A percentile compares a stretch with the other conserved stretches of the same genome.
Evolutionary conservation across 2,329 filamentous ascomycete genomes (phyloP).

Genomic region (Cyphellophora attinorum): DNA sequence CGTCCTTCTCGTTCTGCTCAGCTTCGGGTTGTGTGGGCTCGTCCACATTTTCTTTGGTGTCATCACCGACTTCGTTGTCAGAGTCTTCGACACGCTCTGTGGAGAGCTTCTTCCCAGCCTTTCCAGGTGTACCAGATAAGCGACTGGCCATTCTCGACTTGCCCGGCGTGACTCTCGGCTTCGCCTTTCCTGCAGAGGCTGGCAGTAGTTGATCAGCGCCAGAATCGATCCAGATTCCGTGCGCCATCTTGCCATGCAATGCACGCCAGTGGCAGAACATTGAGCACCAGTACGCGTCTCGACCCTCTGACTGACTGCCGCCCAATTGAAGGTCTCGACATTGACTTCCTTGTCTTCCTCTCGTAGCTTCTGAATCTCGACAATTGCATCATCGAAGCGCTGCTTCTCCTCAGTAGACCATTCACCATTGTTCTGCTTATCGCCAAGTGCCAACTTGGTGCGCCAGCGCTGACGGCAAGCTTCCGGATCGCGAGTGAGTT

Average conservation of each 20-base stretch:
- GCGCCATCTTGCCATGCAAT: constrained; percentile 10
- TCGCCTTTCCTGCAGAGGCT: constrained; percentile 10
- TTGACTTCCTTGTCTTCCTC: background rate
- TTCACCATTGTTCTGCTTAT: constrained; percentile 24
- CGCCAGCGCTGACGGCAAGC: constrained; percentile 34
- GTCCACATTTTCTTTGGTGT: background rate
- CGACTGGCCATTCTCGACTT: constrained; percentile 2
- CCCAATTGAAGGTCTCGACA: constrained; percentile 10
- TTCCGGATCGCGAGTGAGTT: constrained; percentile 29
- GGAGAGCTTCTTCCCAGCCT: constrained; percentile 2
- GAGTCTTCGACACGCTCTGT: constrained; percentile 9
- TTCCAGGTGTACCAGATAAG: constrained; percentile 3
- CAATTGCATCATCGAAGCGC: constrained; percentile 20
- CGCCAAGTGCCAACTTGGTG: constrained; percentile 29
- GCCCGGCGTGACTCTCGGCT: constrained; percentile 2
- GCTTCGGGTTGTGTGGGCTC: background rate
- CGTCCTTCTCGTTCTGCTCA: background rate
- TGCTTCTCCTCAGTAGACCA: constrained; percentile 27
- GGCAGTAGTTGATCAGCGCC: constrained; percentile 9
- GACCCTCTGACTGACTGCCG: constrained; percentile 16
- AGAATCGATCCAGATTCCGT: constrained; percentile 10
- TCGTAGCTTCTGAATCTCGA: constrained; percentile 9
- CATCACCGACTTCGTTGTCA: constrained; percentile 7
- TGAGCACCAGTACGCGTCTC: constrained; percentile 16
- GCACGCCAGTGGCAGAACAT: constrained; percentile 18